Evolutionary conservation across 192 early-diverging fungal species (phyloP).

Genomic region (Phycomyces nitens): DNA sequence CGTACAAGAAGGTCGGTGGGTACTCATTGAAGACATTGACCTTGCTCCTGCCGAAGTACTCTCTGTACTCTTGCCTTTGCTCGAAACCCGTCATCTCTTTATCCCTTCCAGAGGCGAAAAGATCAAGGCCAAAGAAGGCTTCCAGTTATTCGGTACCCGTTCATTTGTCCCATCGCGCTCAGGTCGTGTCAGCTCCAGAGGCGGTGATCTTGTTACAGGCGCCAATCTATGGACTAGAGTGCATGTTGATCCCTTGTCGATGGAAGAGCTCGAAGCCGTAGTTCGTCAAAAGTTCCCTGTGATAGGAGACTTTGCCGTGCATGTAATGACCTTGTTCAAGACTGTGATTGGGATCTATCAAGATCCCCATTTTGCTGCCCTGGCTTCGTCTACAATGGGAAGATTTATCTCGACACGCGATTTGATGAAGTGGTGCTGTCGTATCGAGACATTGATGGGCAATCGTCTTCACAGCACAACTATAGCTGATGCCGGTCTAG

Average conservation of each 20-base stretch:
- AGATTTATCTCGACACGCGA: conserved; percentile 78
- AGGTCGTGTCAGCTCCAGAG: conserved; percentile 41
- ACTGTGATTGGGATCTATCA: conserved; percentile 46
- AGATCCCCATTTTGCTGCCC: conserved; percentile 40
- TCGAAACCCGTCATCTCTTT: conserved; percentile 87
- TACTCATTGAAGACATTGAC: conserved; percentile 97
- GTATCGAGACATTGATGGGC: conserved; percentile 55
- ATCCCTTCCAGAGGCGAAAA: conserved; percentile 87
- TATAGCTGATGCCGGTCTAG: conserved; percentile 26
- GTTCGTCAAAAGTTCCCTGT: conserved; percentile 51
- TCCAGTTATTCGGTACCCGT: conserved; percentile 90
- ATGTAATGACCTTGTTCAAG: conserved; percentile 56
- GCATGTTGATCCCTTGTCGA: conserved; percentile 56
- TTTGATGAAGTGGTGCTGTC: conserved; percentile 86
- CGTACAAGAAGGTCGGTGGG: conserved; percentile 87
- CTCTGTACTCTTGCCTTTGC: conserved; percentile 84
- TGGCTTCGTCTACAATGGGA: conserved; percentile 42
- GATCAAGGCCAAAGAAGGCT: conserved; percentile 77
- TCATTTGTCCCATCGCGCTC: conserved; percentile 52
- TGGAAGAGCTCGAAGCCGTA: conserved; percentile 64
- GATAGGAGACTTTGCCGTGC: conserved; percentile 46
- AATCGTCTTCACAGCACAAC: conserved; percentile 14
- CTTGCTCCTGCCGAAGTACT: conserved; percentile 92
- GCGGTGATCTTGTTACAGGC: conserved; percentile 48
- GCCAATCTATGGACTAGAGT: conserved; percentile 81